phyloP scores from a whole-genome alignment of 2,329 filamentous ascomycete species.

The Trichophyton verrucosum region DNA sequence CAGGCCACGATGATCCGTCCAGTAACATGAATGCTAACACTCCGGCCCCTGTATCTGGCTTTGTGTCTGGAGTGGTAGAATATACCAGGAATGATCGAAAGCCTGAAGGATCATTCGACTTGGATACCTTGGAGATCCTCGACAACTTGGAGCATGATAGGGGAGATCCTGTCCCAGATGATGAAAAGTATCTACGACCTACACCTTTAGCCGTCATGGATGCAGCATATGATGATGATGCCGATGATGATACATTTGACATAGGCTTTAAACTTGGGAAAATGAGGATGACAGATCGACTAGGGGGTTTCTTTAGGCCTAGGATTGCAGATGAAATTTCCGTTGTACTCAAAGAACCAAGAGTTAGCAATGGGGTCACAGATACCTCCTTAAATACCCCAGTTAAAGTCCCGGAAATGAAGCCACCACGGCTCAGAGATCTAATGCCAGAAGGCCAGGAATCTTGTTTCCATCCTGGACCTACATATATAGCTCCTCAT shows the following conservation, averaged over 20 bases:
- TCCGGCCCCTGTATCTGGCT: neutral
- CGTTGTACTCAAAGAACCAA: neutral
- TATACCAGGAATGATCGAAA: neutral
- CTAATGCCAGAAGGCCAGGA: constrained; percentile 6
- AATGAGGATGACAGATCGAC: constrained; percentile 60
- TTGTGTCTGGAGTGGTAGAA: neutral
- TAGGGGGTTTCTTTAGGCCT: constrained; percentile 60
- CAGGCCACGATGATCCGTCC: constrained; percentile 1
- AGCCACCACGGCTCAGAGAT: neutral
- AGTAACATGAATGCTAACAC: neutral
- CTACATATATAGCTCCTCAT: constrained; percentile 54
- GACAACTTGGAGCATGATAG: constrained; percentile 44
- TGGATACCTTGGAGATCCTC: constrained; percentile 16
- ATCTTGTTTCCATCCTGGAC: constrained; percentile 50
- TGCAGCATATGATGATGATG: constrained; percentile 54
- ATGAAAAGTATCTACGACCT: constrained; percentile 48
- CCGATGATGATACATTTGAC: constrained; percentile 56
- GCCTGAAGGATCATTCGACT: neutral
- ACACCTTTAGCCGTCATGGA: constrained; percentile 53
- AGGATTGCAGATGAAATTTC: constrained; percentile 52
- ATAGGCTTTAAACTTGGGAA: constrained; percentile 59
- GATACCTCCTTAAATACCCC: constrained; percentile 2
- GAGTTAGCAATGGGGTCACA: neutral
- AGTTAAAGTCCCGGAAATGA: neutral
- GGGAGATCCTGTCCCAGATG: constrained; percentile 31